A percentile compares a stretch with the other conserved stretches of the same genome.
These are phyloP conservation scores for Leishmania lainsoni DNA, from an alignment of 208 protist genomes.

Conservation along the genomic window DNA sequence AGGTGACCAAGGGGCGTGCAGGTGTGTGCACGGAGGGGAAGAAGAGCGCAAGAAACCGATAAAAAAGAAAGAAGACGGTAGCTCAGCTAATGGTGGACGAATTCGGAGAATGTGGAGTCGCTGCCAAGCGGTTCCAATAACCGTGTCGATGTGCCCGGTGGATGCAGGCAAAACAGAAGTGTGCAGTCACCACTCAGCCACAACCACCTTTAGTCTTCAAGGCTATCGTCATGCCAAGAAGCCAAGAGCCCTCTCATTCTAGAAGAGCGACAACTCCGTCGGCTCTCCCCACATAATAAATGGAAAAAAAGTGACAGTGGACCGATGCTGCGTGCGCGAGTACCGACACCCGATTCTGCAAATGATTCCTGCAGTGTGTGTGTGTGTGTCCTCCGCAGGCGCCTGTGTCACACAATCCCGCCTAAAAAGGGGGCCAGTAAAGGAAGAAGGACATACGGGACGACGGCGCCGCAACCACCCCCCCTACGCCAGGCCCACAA, in stretches of 20 bases:
- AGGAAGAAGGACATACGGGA: not conserved
- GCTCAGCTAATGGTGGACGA: not conserved
- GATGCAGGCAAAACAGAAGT: not conserved
- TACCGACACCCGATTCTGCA: not conserved
- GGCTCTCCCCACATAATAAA: not conserved
- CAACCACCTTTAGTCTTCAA: not conserved
- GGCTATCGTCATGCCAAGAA: not conserved
- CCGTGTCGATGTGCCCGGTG: not conserved
- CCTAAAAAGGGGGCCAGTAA: not conserved
- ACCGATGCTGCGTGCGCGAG: not conserved
- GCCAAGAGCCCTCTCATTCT: not conserved
- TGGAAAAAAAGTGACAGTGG: not conserved
- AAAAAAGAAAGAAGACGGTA: slow-evolving; percentile 6
- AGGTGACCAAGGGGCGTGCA: too few species aligned
- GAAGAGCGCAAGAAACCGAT: not conserved
- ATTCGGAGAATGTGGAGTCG: not conserved
- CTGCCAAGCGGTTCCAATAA: not conserved
- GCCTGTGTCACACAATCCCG: not conserved
- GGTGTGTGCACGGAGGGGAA: too few species aligned
- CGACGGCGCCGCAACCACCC: not conserved
- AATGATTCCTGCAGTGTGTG: not conserved
- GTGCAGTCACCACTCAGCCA: not conserved
- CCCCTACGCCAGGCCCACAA: not conserved
- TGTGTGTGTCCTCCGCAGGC: not conserved
- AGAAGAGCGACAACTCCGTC: not conserved